phyloP scores from a whole-genome alignment of 2,329 filamentous ascomycete genomes.

The Fusarium tuaranense region DNA sequence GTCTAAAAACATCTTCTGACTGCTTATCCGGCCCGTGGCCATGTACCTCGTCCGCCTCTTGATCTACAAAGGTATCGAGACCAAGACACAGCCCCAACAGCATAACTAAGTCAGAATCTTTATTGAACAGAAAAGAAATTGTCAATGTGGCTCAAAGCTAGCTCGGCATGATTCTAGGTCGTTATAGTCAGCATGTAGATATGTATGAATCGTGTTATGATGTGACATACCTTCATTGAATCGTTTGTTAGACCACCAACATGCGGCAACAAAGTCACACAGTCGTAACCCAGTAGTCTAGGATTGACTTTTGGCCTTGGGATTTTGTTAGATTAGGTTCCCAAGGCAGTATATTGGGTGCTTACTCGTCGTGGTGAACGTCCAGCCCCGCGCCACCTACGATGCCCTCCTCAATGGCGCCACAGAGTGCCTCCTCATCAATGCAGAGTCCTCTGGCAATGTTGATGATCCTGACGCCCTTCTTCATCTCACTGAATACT shows the following conservation, averaged over 20 bases:
- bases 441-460: background rate
- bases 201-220: background rate
- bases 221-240: background rate
- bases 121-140: background rate
- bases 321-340: background rate
- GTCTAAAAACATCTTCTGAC: background rate
- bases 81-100: background rate
- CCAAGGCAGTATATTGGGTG: accelerated
- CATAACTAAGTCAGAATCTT: background rate
- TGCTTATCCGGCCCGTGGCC: background rate
- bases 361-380: background rate
- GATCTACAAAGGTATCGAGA: too few relatives aligned
- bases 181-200: background rate
- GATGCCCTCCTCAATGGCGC: background rate
- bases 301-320: background rate
- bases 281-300: background rate
- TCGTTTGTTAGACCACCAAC: background rate
- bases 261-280: background rate
- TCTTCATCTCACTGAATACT: background rate
- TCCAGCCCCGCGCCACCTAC: background rate
- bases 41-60: background rate
- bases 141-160: background rate
- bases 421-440: background rate
- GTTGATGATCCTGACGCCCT: background rate
- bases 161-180: background rate